Conservation (phyloP, 805 yeast species). For the Myxozyma sirexii region DNA sequence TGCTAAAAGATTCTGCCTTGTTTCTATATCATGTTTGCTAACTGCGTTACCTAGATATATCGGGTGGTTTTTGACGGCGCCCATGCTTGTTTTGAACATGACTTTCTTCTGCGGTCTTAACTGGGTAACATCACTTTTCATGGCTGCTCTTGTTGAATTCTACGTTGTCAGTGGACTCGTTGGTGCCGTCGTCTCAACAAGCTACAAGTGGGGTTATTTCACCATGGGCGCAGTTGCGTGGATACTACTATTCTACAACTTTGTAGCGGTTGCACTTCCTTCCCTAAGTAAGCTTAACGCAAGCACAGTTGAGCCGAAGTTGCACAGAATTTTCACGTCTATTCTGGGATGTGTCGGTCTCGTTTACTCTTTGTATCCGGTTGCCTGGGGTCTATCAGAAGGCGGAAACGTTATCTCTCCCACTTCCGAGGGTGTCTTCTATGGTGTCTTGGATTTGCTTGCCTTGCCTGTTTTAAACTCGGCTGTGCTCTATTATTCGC, state of each 20-base stretch:
- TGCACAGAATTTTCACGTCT: slow-evolving; percentile 8
- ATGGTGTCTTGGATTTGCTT: slow-evolving; percentile 59
- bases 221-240: slow-evolving; percentile 53
- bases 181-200: slow-evolving; percentile 56
- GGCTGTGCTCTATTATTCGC: slow-evolving; percentile 30
- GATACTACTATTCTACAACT: slow-evolving; percentile 38
- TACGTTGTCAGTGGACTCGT: slow-evolving; percentile 58
- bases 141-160: slow-evolving; percentile 48
- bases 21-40: not conserved
- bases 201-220: slow-evolving; percentile 73
- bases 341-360: slow-evolving; percentile 5
- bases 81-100: slow-evolving; percentile 46
- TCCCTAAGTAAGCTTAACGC: slow-evolving; percentile 22
- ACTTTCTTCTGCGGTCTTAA: slow-evolving; percentile 42
- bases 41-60: slow-evolving; percentile 41
- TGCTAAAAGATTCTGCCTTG: not conserved
- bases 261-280: slow-evolving; percentile 21
- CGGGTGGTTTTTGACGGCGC: slow-evolving; percentile 62
- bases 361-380: slow-evolving; percentile 46
- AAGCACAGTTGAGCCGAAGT: slow-evolving; percentile 19
- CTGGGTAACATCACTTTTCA: slow-evolving; percentile 41
- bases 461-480: slow-evolving; percentile 43
- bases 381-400: slow-evolving; percentile 58
- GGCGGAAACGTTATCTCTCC: slow-evolving; percentile 66
- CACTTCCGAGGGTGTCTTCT: slow-evolving; percentile 61